Evolutionary conservation across 1,139 yeast genomes (phyloP).

Genomic region (Pichia sp.): DNA sequence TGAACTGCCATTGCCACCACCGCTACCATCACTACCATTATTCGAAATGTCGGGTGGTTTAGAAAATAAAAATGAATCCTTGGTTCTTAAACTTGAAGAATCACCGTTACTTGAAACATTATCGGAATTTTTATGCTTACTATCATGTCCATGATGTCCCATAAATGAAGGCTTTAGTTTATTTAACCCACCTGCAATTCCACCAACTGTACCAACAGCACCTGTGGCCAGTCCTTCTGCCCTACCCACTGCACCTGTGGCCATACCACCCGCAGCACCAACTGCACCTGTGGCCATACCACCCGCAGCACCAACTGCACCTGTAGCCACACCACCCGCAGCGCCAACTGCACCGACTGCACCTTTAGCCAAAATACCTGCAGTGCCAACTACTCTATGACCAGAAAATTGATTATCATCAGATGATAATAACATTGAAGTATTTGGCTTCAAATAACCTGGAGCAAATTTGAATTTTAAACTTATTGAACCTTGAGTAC

Average conservation of each 20-base stretch:
- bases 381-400: not conserved
- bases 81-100: not conserved
- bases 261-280: constrained; percentile 29
- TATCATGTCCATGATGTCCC: not conserved
- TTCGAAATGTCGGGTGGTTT: not conserved
- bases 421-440: constrained; percentile 29
- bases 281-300: not conserved
- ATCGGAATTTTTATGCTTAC: not conserved
- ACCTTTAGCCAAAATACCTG: not conserved
- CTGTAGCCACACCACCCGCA: not conserved
- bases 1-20: not conserved
- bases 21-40: not conserved
- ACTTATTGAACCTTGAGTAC: constrained; percentile 55
- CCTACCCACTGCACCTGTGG: constrained; percentile 16
- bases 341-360: constrained; percentile 27
- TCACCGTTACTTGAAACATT: not conserved
- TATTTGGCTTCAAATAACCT: constrained; percentile 56
- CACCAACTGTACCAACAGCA: not conserved
- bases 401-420: not conserved
- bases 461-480: constrained; percentile 53
- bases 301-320: not conserved
- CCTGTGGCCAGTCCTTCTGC: not conserved
- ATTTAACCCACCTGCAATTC: not conserved
- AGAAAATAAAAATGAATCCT: not conserved
- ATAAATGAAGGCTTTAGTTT: constrained; percentile 6